Base-by-base conservation (phyloP, 1,284 basidiomycete genomes). In the Microbotryum saponariae region DNA sequence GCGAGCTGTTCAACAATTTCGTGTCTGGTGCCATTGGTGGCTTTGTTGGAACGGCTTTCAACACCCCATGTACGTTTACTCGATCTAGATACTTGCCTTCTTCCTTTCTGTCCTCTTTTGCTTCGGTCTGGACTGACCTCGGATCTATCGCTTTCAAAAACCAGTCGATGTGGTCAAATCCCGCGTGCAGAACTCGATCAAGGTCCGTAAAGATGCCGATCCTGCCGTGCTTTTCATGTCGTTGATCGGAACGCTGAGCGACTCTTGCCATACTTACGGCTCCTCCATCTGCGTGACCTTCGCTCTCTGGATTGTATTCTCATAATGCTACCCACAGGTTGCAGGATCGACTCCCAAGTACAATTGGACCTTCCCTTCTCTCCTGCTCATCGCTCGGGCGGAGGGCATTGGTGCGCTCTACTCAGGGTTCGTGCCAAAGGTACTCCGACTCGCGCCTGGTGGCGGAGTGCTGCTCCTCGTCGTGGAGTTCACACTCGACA, bases 391-490 rank as follows among this genome's bases (percentile, higher is more conserved):
- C 70, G 84, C 88, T 65, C 83, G 87, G 51, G 90, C 96, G 77
- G 94, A 99, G 77, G 94, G 94, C 29, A 72, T 87, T 4, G 84
- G 79, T 6, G 93, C 92, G 5, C 80, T 97, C 51, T 98, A 97
- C 83, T 97, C 97, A 76, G 94, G 92, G 20, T 93, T 93, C 75
- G 78, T 88, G 29, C 88, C 88, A 16, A 90, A 91, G 75, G 84
- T 91, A 14, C 81, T 93, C 49, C 82, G 90, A 63, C 80, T 94
- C 33, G 90, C 92, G 23, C 94, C 94, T 0, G 94, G 94, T 54
- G 94, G 94, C 63, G 94, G 94, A 77, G 87, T 98, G 20, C 78
- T 98, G 47, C 79, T 98, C 51, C 82, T 98, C 55, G 89, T 91
- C n/a, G 89, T 91, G 16, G 88, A 91, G 75, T 85, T 88, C 64